Evolutionary conservation across 2,329 filamentous ascomycete species (phyloP).

Genomic region (Geosmithia flava): DNA sequence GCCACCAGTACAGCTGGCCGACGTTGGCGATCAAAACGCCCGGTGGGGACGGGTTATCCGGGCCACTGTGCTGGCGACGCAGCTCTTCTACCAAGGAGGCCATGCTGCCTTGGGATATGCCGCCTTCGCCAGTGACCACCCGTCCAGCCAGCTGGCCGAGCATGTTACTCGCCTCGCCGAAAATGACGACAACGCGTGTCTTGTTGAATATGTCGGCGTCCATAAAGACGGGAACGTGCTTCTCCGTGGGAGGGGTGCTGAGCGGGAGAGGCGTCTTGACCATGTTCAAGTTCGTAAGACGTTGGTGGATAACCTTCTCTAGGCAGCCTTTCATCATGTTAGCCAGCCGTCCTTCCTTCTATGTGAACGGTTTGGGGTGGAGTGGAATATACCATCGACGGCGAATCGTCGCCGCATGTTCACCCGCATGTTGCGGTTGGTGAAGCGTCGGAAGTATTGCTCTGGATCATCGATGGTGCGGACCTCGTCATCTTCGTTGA

Average conservation of each 20-base stretch:
- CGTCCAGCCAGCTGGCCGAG: conserved; percentile 66
- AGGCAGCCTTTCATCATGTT: conserved; percentile 42
- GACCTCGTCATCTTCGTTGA: conserved; percentile 66
- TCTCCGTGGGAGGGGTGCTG: conserved; percentile 27
- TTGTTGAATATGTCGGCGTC: conserved; percentile 37
- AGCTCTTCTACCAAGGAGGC: conserved; percentile 47
- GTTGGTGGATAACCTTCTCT: conserved; percentile 44
- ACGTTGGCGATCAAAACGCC: conserved; percentile 67
- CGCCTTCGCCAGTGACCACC: conserved; percentile 47
- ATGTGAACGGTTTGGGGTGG: too few relatives aligned
- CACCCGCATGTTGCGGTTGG: conserved; percentile 61
- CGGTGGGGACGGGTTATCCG: conserved; percentile 23
- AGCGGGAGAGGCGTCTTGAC: conserved; percentile 49
- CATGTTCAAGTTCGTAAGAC: conserved; percentile 51
- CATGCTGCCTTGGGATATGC: conserved; percentile 59
- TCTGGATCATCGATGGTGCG: conserved; percentile 55
- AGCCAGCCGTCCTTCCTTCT: too few relatives aligned
- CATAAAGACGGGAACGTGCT: conserved; percentile 57
- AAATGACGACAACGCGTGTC: conserved; percentile 56
- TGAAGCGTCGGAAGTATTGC: conserved; percentile 61
- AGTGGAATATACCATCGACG: conserved; percentile 60
- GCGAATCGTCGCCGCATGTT: conserved; percentile 65
- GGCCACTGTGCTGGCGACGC: conserved; percentile 18
- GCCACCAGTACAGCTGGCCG: conserved; percentile 68
- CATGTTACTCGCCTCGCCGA: conserved; percentile 61